Conservation (phyloP, 306 rosid species). For the Crotalaria pallida region DNA sequence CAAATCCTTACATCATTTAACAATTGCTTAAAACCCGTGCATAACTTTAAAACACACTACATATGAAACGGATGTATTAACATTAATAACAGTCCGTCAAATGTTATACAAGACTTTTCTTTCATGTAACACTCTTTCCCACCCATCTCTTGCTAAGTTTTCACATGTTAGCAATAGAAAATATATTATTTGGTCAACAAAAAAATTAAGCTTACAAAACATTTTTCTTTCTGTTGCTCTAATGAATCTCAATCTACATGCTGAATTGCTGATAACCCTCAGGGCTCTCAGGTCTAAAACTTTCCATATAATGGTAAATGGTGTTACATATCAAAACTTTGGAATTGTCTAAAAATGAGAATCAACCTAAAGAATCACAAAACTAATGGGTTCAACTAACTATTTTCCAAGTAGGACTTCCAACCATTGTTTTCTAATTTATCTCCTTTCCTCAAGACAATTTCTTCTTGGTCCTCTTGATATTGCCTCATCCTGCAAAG, state of each 20-base stretch:
- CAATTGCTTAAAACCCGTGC: too few species aligned
- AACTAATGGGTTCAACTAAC: conserved; percentile 10
- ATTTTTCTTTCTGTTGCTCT: background rate
- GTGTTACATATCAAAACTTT: conserved; percentile 7
- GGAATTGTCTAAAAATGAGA: conserved; percentile 13
- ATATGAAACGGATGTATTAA: too few species aligned
- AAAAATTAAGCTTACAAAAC: background rate
- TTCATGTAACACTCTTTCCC: background rate
- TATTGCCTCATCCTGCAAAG: conserved; percentile 67
- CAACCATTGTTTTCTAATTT: conserved; percentile 61
- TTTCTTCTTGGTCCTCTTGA: conserved; percentile 58
- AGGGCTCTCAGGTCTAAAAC: background rate
- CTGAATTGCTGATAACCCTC: background rate
- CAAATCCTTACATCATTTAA: too few species aligned
- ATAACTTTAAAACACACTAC: too few species aligned
- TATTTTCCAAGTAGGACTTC: conserved; percentile 41
- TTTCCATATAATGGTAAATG: background rate
- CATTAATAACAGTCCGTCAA: background rate
- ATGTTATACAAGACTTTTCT: background rate
- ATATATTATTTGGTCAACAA: background rate
- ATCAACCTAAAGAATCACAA: background rate
- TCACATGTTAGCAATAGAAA: background rate
- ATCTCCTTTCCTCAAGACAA: conserved; percentile 62
- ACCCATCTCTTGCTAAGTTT: background rate
- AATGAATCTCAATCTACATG: conserved; percentile 8